These are phyloP conservation scores for Wickerhamiella pararugosa DNA, from an alignment of 1,139 yeast species.

Conservation along the genomic window DNA sequence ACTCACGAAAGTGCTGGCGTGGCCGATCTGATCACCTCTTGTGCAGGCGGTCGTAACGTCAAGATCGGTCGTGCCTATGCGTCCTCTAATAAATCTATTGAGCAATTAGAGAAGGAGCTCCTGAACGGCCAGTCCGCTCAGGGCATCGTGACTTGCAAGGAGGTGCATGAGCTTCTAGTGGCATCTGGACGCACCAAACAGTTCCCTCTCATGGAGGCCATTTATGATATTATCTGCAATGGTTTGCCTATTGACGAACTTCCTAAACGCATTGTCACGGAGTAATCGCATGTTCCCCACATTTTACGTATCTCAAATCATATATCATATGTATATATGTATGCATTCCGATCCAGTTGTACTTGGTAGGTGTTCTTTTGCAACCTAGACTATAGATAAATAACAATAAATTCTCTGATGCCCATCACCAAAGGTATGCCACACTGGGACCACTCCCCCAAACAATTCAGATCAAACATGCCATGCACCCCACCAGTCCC, in stretches of 20 bases:
- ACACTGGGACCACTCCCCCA: too few relatives aligned
- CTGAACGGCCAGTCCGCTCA: conserved; percentile 91
- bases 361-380: too few relatives aligned
- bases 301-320: too few relatives aligned
- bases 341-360: too few relatives aligned
- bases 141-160: conserved; percentile 78
- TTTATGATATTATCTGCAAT: conserved; percentile 68
- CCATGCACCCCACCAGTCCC: too few relatives aligned
- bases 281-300: too few relatives aligned
- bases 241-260: conserved; percentile 47
- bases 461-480: too few relatives aligned
- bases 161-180: conserved; percentile 70
- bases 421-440: too few relatives aligned
- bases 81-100: conserved; percentile 55
- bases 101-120: conserved; percentile 65
- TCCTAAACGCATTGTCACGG: conserved; percentile 28
- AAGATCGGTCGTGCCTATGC: conserved; percentile 55
- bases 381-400: too few relatives aligned
- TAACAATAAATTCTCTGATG: too few relatives aligned
- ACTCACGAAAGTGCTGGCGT: conserved; percentile 92
- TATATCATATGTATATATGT: too few relatives aligned
- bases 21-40: conserved; percentile 90
- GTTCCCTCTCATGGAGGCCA: conserved; percentile 79
- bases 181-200: conserved; percentile 46
- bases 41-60: conserved; percentile 92